phyloP scores from a whole-genome alignment of 2,329 filamentous ascomycete genomes.

The Zymoseptoria ardabiliae region DNA sequence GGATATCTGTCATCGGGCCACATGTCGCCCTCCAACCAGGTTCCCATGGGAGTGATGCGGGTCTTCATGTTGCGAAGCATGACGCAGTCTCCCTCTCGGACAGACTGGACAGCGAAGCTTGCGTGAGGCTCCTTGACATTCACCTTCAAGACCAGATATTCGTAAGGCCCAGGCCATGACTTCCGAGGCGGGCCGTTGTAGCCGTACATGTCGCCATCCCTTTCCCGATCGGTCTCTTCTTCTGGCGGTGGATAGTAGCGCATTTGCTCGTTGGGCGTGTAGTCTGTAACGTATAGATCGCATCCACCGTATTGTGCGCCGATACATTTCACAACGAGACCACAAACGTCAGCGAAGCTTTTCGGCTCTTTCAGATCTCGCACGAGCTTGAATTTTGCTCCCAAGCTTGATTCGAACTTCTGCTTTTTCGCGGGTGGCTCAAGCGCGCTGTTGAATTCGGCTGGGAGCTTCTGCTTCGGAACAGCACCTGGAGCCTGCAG shows the following conservation, averaged over 20 bases:
- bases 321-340: constrained; percentile 58
- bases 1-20: constrained; percentile 51
- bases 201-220: constrained; percentile 26
- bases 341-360: constrained; percentile 62
- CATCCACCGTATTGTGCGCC: constrained; percentile 35
- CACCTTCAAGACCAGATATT: constrained; percentile 63
- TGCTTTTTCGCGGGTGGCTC: constrained; percentile 8
- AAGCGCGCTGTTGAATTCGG: not conserved
- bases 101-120: constrained; percentile 45
- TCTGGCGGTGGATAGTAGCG: constrained; percentile 45
- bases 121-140: constrained; percentile 65
- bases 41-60: constrained; percentile 41
- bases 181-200: constrained; percentile 28
- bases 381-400: constrained; percentile 55
- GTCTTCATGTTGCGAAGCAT: constrained; percentile 65
- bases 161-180: constrained; percentile 68
- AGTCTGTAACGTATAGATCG: constrained; percentile 73
- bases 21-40: constrained; percentile 63
- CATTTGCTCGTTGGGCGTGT: constrained; percentile 63
- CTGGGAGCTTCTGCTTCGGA: not conserved
- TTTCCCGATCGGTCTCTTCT: constrained; percentile 23
- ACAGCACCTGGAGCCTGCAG: not conserved
- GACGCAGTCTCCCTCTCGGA: constrained; percentile 57
- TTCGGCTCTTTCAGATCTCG: constrained; percentile 48
- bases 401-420: constrained; percentile 3